Evolutionary conservation across 345 rosid species (phyloP), one percentile per base, ranked within the genome.

Genomic region (Cardamine resedifolia): DNA sequence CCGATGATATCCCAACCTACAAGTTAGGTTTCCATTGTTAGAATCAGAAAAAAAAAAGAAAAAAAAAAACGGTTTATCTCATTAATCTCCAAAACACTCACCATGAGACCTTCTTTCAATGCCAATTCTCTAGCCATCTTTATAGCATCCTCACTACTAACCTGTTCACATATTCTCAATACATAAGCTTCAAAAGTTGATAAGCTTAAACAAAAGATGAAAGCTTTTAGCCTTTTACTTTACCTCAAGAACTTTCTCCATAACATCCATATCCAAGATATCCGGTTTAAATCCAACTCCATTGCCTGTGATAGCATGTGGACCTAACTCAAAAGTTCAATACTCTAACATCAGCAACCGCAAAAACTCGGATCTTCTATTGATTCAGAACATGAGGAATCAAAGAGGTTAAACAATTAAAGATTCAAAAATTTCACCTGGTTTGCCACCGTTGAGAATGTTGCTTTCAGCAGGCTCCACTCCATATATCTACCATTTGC

Each of bases 221-320:
- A 43, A 60, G 48, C 60, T 16, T 16, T 55, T 34, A 45, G 66
- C 30, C 34, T 31, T 51, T 2, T 19, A 36, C 49, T 56, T 48
- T 21, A 87, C 98, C 96, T 88, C 94, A 8, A 92, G 84, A 78
- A 95, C 99, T 56, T 82, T 86, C 58, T 95, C 97, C 96, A 94
- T 88, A 16, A 94, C 74, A 82, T 91, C 92, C 97, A 91, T 88
- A 84, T 88, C 99, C 78, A 95, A 75, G 45, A 95, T 95, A 24
- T 89, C 96, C 1, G 97, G 99, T 77, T 95, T 91, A 84, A 95
- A 95, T 34, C 99, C 99, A 58, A 95, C 99, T 0, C 99, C 97
- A 28, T 88, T 95, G 55, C 96, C 99, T 2, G 97, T 95, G 70
- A 95, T 95, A 10, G 87, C 83, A 80, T 91, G 99, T 71, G 97